Conservation (phyloP, 345 rosid genomes). For the Camelina sativa region DNA sequence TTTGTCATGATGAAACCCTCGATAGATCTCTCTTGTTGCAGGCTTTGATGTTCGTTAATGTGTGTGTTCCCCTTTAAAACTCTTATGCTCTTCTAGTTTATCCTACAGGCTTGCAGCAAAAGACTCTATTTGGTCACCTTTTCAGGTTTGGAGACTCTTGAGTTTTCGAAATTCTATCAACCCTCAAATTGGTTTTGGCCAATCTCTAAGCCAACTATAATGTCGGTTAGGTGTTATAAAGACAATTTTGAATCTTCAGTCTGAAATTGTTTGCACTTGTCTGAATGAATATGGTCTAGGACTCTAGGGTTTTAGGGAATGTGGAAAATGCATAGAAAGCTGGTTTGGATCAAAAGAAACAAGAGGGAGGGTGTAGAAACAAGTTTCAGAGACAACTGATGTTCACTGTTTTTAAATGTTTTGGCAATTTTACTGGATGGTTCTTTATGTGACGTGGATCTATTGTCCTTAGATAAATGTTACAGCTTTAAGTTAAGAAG, state of each 20-base stretch:
- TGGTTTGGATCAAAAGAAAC: slow-evolving; percentile 28
- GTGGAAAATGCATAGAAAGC: slow-evolving; percentile 47
- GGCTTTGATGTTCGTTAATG: too few relatives aligned
- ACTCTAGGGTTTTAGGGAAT: slow-evolving; percentile 24
- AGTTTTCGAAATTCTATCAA: neutral
- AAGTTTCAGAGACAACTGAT: neutral
- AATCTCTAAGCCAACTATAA: neutral
- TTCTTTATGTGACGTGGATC: neutral
- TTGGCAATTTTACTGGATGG: too few relatives aligned
- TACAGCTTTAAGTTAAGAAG: neutral
- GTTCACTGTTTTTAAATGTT: too few relatives aligned
- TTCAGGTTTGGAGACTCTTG: neutral
- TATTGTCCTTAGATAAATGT: neutral
- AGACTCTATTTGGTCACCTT: neutral
- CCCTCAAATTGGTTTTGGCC: neutral
- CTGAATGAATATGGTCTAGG: too few relatives aligned
- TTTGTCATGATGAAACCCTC: neutral
- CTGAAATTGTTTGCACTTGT: neutral
- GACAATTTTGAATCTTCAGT: neutral
- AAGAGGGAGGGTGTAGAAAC: neutral
- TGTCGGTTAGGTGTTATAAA: neutral
- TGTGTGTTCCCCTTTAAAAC: neutral
- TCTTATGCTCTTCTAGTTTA: neutral
- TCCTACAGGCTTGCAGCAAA: neutral
- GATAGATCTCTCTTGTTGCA: too few relatives aligned